Percentiles rank a stretch among this genome's conserved stretches.
Evolutionary conservation across 495 filamentous ascomycete genomes (phyloP).

Genomic region (Neurospora pannonica): DNA sequence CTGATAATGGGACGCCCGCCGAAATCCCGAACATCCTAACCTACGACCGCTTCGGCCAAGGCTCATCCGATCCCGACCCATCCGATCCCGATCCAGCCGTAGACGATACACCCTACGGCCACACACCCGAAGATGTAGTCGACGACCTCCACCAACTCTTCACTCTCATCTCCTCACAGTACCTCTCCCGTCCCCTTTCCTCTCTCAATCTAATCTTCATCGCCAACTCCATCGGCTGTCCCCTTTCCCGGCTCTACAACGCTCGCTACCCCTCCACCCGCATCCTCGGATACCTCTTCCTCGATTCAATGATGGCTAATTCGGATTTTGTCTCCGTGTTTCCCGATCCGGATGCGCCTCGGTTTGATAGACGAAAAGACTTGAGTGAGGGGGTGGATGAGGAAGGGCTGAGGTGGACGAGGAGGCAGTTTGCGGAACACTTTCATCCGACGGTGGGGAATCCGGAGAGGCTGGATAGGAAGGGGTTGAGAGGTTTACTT

Average conservation of each 20-base stretch:
- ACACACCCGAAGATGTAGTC: constrained; percentile 40
- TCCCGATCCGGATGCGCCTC: constrained; percentile 46
- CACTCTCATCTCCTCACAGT: too few relatives aligned
- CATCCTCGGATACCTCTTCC: constrained; percentile 45
- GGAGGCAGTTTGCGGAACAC: constrained; percentile 26
- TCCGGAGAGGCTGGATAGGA: constrained; percentile 45
- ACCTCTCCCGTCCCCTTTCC: too few relatives aligned
- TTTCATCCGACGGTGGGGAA: constrained; percentile 50
- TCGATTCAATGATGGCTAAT: constrained; percentile 56
- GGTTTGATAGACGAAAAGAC: constrained; percentile 31
- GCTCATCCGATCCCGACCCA: constrained; percentile 47
- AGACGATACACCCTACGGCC: constrained; percentile 36
- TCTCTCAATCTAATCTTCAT: too few relatives aligned
- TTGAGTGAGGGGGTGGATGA: constrained; percentile 37
- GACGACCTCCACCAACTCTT: too few relatives aligned
- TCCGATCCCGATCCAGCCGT: constrained; percentile 20
- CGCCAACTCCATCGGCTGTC: constrained; percentile 57
- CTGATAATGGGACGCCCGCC: too few relatives aligned
- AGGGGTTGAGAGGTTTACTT: constrained; percentile 38
- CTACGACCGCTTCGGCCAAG: constrained; percentile 60
- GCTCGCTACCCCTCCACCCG: too few relatives aligned
- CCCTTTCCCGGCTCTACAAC: constrained; percentile 48
- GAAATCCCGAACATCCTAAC: constrained; percentile 39
- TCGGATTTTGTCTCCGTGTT: constrained; percentile 49
- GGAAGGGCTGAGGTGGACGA: constrained; percentile 36